phyloP scores from a whole-genome alignment of 1,284 basidiomycete species.

The Tremellales sp. region DNA sequence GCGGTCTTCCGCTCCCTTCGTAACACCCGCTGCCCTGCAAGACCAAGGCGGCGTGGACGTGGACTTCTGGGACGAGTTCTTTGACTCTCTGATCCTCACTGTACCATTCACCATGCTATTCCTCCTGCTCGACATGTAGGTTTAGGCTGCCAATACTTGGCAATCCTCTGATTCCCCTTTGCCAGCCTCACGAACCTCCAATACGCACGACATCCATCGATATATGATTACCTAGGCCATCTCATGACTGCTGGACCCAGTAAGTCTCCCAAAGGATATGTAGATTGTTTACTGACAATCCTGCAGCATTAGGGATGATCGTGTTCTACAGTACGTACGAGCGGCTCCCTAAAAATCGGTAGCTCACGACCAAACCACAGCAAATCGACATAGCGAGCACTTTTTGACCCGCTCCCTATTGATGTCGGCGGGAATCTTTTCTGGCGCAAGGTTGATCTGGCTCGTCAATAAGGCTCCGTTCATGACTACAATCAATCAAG shows the following conservation, averaged over 20 bases:
- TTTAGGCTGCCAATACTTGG: neutral
- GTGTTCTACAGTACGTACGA: slow-evolving; percentile 42
- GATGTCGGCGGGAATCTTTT: slow-evolving; percentile 30
- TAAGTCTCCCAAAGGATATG: slow-evolving; percentile 12
- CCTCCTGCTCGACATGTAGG: slow-evolving; percentile 46
- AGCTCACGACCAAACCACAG: slow-evolving; percentile 13
- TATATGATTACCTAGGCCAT: slow-evolving; percentile 17
- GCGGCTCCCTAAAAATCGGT: too few species aligned
- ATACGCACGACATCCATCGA: slow-evolving; percentile 30
- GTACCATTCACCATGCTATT: slow-evolving; percentile 45
- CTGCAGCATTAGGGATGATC: slow-evolving; percentile 34
- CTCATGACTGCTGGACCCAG: slow-evolving; percentile 34
- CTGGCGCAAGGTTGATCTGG: slow-evolving; percentile 46
- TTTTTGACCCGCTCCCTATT: slow-evolving; percentile 24
- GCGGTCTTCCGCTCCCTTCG: too few species aligned
- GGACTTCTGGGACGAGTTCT: slow-evolving; percentile 38
- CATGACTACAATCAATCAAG: slow-evolving; percentile 40
- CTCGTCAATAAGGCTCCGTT: slow-evolving; percentile 46
- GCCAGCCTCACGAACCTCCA: slow-evolving; percentile 22
- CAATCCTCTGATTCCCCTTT: neutral
- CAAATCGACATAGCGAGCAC: slow-evolving; percentile 29
- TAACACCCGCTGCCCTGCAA: too few species aligned
- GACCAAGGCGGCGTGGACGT: too few species aligned
- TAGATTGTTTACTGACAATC: neutral
- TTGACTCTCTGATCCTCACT: slow-evolving; percentile 41